Conservation (phyloP, 108 stramenopile genomes). For the Skeletonema menzelii region DNA sequence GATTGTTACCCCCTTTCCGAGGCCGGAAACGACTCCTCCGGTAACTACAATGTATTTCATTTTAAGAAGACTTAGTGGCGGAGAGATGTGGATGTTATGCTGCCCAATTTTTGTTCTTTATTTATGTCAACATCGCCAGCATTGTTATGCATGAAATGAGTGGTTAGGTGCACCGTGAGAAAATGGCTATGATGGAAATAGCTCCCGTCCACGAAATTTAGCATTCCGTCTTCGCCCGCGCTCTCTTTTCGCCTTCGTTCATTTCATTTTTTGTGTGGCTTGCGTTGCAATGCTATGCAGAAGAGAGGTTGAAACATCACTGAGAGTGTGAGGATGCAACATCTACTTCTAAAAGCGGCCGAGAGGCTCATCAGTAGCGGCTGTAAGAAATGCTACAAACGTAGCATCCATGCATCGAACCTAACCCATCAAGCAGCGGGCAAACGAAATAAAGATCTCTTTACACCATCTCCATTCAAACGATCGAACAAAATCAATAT, state of each 20-base stretch:
- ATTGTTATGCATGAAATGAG: not conserved
- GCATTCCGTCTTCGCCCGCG: not conserved
- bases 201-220: not conserved
- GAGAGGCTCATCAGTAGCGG: not conserved
- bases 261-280: too few species aligned
- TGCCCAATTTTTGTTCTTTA: not conserved
- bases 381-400: not conserved
- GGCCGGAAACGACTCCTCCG: conserved; percentile 91
- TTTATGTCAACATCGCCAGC: not conserved
- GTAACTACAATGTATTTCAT: conserved; percentile 90
- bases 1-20: conserved; percentile 89
- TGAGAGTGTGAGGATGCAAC: too few species aligned
- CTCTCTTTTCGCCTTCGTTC: not conserved
- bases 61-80: not conserved
- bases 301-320: too few species aligned
- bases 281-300: too few species aligned
- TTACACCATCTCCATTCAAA: conserved; percentile 41
- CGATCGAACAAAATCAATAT: conserved; percentile 28
- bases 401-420: conserved; percentile 4
- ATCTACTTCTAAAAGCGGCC: not conserved
- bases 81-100: not conserved
- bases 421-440: not conserved
- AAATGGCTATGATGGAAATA: not conserved
- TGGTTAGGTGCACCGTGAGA: not conserved
- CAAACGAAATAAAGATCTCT: conserved; percentile 14